These are phyloP conservation scores for Catenaria anguillulae DNA, from an alignment of 371 early-diverging fungal species.

Conservation along the genomic window DNA sequence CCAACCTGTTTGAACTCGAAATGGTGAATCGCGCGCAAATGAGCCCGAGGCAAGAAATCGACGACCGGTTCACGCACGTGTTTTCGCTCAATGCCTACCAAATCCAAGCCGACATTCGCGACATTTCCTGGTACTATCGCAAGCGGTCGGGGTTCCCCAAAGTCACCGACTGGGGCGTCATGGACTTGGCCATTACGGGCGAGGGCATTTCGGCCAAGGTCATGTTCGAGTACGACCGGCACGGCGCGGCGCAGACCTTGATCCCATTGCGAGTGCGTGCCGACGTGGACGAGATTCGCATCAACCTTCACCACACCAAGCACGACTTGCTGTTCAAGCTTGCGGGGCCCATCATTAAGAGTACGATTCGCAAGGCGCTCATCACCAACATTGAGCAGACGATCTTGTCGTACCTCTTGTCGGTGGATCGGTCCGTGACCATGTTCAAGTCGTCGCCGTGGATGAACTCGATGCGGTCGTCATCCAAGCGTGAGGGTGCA, in stretches of 20 bases:
- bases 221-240: conserved; percentile 8
- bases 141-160: conserved; percentile 18
- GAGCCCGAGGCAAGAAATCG: conserved; percentile 7
- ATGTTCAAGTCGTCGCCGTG: conserved; percentile 1
- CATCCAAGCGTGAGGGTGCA: neutral
- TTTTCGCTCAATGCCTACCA: conserved; percentile 7
- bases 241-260: conserved; percentile 12
- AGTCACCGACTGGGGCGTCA: conserved; percentile 21
- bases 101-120: conserved; percentile 19
- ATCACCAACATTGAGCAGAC: conserved; percentile 8
- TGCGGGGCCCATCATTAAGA: conserved; percentile 8
- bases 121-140: conserved; percentile 20
- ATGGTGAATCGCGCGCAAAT: conserved; percentile 8
- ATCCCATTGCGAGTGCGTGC: conserved; percentile 12
- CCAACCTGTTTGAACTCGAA: conserved; percentile 20
- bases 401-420: conserved; percentile 3
- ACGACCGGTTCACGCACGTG: conserved; percentile 3
- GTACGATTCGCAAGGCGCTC: conserved; percentile 8
- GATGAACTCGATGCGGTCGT: too few species aligned
- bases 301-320: conserved; percentile 13
- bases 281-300: conserved; percentile 15
- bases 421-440: conserved; percentile 2
- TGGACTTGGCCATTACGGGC: conserved; percentile 15
- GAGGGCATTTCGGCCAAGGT: conserved; percentile 14
- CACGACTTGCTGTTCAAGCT: conserved; percentile 16